Conservation (phyloP, 2,329 filamentous ascomycete species). For the Onygenales sp. region DNA sequence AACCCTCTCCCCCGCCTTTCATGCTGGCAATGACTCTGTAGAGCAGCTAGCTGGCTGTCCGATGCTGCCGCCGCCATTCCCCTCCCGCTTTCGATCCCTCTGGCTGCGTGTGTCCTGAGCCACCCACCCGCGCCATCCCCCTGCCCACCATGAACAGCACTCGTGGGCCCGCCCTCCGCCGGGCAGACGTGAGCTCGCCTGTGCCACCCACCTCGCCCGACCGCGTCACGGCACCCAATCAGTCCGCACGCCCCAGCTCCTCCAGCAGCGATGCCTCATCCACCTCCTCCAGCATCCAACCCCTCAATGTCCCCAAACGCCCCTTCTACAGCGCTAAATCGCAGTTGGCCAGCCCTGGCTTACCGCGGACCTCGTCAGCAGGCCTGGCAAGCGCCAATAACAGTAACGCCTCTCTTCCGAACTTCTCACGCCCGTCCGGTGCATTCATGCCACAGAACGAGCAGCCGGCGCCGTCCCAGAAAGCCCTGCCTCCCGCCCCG, state of each 20-base stretch:
- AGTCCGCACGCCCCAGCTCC: slow-evolving; percentile 29
- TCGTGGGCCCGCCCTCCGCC: slow-evolving; percentile 9
- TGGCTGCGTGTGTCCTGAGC: neutral
- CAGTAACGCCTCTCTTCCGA: slow-evolving; percentile 27
- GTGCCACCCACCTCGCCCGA: slow-evolving; percentile 12
- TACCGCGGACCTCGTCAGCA: slow-evolving; percentile 20
- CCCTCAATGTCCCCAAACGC: slow-evolving; percentile 32
- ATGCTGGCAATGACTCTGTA: neutral
- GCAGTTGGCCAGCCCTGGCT: slow-evolving; percentile 17
- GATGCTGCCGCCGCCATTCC: neutral
- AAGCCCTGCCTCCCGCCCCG: slow-evolving; percentile 28
- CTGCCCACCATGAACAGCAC: slow-evolving; percentile 1
- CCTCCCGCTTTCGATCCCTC: neutral
- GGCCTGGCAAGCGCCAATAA: slow-evolving; percentile 17
- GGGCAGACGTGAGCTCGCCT: slow-evolving; percentile 13
- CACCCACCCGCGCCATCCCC: neutral
- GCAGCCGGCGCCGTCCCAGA: slow-evolving; percentile 16
- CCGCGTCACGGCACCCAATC: slow-evolving; percentile 12
- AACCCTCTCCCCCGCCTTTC: neutral
- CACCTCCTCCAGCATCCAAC: slow-evolving; percentile 34
- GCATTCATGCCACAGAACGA: slow-evolving; percentile 31
- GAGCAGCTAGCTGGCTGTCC: neutral
- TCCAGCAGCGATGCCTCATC: slow-evolving; percentile 40
- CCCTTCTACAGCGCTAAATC: slow-evolving; percentile 25
- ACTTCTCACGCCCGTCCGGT: slow-evolving; percentile 24